Conservation (phyloP, 106 monocot genomes). For the Agapanthus africanus region DNA sequence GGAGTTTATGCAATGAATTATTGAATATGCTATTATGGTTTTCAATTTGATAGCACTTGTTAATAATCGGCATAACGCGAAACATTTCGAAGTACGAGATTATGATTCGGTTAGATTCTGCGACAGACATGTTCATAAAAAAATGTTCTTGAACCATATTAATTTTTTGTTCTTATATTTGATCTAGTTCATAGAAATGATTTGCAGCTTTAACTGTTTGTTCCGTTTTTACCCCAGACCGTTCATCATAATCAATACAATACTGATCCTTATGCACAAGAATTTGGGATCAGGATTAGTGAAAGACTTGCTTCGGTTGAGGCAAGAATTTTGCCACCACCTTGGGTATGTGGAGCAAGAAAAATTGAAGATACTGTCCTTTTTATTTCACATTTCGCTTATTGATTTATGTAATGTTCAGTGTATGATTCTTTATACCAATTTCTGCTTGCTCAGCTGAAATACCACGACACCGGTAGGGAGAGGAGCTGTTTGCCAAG, state of each 20-base stretch:
- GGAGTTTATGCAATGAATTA: neutral
- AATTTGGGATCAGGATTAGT: constrained; percentile 90
- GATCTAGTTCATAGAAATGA: neutral
- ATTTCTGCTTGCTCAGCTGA: constrained; percentile 40
- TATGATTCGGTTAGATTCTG: too few relatives aligned
- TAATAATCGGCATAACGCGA: neutral
- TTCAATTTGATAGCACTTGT: neutral
- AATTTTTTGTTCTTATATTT: neutral
- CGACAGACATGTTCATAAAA: neutral
- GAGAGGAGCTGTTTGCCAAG: constrained; percentile 78
- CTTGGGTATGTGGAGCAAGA: constrained; percentile 43
- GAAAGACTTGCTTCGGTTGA: constrained; percentile 84
- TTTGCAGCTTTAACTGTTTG: constrained; percentile 1
- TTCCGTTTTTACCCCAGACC: constrained; percentile 73
- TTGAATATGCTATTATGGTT: neutral
- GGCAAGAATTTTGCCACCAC: constrained; percentile 86
- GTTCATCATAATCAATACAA: constrained; percentile 84
- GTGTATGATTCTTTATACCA: neutral
- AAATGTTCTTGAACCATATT: neutral
- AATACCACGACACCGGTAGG: constrained; percentile 84
- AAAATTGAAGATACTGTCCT: neutral
- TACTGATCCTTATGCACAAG: constrained; percentile 74
- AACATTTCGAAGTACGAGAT: neutral
- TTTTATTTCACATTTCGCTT: neutral
- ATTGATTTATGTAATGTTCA: too few relatives aligned